phyloP scores from a whole-genome alignment of 768 basidiomycete species.

The Naganishia randhawae region DNA sequence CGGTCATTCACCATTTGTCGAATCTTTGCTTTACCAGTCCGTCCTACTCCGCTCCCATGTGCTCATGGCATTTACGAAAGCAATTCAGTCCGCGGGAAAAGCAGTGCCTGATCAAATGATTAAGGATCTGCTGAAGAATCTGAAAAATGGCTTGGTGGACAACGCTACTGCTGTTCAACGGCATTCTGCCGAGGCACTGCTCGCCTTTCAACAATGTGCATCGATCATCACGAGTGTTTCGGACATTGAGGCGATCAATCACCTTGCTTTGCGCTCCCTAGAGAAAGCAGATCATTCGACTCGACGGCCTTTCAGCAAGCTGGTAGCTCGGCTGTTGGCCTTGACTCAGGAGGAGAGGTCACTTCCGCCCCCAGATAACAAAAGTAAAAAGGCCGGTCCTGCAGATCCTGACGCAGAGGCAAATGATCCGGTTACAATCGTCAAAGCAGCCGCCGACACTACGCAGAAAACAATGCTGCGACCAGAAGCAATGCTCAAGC shows the following conservation, averaged over 20 bases:
- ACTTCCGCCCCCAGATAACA: slow-evolving; percentile 48
- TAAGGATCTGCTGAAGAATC: slow-evolving; percentile 81
- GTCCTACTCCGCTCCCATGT: slow-evolving; percentile 79
- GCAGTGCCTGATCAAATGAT: slow-evolving; percentile 72
- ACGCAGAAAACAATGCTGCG: slow-evolving; percentile 66
- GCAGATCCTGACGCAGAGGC: slow-evolving; percentile 57
- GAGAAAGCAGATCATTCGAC: slow-evolving; percentile 81
- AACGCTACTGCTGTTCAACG: slow-evolving; percentile 82
- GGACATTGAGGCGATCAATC: slow-evolving; percentile 74
- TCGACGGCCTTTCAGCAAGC: slow-evolving; percentile 69
- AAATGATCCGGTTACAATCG: slow-evolving; percentile 58
- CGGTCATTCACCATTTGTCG: slow-evolving; percentile 24
- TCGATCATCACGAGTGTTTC: slow-evolving; percentile 59
- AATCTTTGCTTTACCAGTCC: slow-evolving; percentile 55
- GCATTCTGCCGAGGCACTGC: slow-evolving; percentile 67
- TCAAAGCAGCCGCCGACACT: slow-evolving; percentile 56
- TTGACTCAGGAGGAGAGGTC: slow-evolving; percentile 66
- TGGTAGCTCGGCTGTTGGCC: slow-evolving; percentile 78
- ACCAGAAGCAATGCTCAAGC: slow-evolving; percentile 73
- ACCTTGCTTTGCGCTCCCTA: slow-evolving; percentile 65
- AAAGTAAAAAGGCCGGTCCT: slow-evolving; percentile 55
- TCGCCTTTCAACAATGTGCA: slow-evolving; percentile 60
- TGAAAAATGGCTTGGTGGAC: slow-evolving; percentile 69
- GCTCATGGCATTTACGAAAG: slow-evolving; percentile 69
- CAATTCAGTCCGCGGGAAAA: slow-evolving; percentile 72